Base-by-base conservation (phyloP, 2,329 filamentous ascomycete species). In the Cercospora zeina region DNA sequence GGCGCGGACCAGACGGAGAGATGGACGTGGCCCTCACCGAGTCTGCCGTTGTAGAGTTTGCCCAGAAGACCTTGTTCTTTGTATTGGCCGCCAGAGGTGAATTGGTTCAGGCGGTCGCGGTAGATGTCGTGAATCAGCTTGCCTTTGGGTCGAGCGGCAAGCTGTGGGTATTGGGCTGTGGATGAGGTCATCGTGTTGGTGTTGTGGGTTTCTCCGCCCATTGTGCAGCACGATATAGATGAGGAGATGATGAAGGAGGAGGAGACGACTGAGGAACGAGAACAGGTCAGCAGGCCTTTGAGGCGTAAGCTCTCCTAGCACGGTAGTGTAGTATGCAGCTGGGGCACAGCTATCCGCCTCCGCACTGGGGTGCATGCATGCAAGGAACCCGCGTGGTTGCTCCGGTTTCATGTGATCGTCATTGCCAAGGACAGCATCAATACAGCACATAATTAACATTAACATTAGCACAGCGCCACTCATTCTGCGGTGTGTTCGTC, bases 61-160 rank as follows among this genome's bases (percentile, higher is more conserved):
- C 89, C 85, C 42, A 73, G 56, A n/a, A 77, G 68, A 21, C 71
- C 72, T 65, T 77, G 72, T 53, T 72, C 65, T 62, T 67, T 69
- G 68, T 77, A 77, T 77, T 96, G 90, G 54, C 92, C 92, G 53
- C 80, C 81, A 63, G 85, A 85, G 63, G 90, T 92, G 78, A 97
- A 96, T 71, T 90, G 88, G 64, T 84, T 82, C 73, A 97, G 87
- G 58, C 93, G 88, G 70, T 91, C 87, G 72, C 87, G 89, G 79
- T 96, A 96, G 77, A 97, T 91, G 74, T 85, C 86, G 69, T 87
- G 83, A 76, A 96, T 97, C 65, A 89, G 86, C 77, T 95, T 89
- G 67, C 91, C 91, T 63, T 85, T 83, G 19, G 84, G 84, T 61
- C 78, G 75, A 59, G 77, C 71, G 36, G 80, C 79, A 54, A 82